A percentile compares a stretch with the other conserved stretches of the same genome.
Evolutionary conservation across 2,329 filamentous ascomycete genomes (phyloP).

Genomic region (Cephalotrichum gorgonifer): DNA sequence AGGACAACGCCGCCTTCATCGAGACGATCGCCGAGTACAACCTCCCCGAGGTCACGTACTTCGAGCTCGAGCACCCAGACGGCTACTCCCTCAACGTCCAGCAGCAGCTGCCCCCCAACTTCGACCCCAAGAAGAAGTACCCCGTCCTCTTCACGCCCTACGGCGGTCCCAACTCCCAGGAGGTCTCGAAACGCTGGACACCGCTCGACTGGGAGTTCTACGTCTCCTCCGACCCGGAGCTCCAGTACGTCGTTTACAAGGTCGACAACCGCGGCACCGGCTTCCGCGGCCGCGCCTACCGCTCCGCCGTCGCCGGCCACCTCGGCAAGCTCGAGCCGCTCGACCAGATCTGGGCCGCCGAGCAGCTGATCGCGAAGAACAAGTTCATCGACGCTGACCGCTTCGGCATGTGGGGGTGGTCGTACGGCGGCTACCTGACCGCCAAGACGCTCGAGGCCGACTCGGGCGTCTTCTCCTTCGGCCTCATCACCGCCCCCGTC

Average conservation of each 20-base stretch:
- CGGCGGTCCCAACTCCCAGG: conserved; percentile 55
- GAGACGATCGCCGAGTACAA: conserved; percentile 46
- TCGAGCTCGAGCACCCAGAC: conserved; percentile 50
- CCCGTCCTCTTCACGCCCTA: conserved; percentile 59
- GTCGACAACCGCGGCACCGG: conserved; percentile 61
- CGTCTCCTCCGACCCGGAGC: conserved; percentile 55
- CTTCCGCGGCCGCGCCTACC: conserved; percentile 52
- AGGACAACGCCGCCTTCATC: conserved; percentile 48
- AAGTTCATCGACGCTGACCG: conserved; percentile 46
- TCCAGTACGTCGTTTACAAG: conserved; percentile 57
- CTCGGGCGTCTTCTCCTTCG: conserved; percentile 51
- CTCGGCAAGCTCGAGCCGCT: conserved; percentile 53
- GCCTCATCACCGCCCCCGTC: conserved; percentile 54
- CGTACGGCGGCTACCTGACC: conserved; percentile 56
- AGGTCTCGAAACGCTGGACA: conserved; percentile 46
- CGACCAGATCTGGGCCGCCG: conserved; percentile 59
- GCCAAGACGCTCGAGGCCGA: conserved; percentile 55
- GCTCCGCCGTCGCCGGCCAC: conserved; percentile 43
- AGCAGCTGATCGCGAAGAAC: conserved; percentile 37
- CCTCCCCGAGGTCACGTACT: conserved; percentile 54
- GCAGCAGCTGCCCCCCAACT: conserved; percentile 55
- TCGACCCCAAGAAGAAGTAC: conserved; percentile 52
- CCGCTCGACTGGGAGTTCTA: conserved; percentile 50
- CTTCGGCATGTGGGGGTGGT: conserved; percentile 61
- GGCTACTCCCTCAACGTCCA: conserved; percentile 54